phyloP scores from a whole-genome alignment of 306 rosid species.

The Mucuna pruriens region DNA sequence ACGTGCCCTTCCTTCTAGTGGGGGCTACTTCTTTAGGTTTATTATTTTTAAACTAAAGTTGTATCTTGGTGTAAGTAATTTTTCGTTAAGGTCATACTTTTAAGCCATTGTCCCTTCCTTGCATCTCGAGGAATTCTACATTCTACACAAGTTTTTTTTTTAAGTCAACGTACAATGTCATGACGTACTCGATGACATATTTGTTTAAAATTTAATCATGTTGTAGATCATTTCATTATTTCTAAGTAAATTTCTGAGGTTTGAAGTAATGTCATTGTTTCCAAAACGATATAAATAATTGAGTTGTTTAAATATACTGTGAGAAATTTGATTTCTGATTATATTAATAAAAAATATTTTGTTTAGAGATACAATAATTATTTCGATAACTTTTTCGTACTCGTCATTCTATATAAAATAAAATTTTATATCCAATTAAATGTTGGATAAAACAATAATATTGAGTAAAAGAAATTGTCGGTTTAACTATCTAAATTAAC shows the following conservation, averaged over 20 bases:
- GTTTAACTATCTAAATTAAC: not conserved
- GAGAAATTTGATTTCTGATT: too few relatives aligned
- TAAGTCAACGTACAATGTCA: not conserved
- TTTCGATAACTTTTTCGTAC: too few relatives aligned
- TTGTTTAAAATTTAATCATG: too few relatives aligned
- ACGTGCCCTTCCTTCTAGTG: constrained; percentile 57
- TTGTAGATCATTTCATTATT: too few relatives aligned
- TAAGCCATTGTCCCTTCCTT: constrained; percentile 40
- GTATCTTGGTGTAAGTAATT: constrained; percentile 57
- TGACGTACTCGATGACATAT: constrained; percentile 28
- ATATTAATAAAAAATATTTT: too few relatives aligned
- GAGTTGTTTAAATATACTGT: too few relatives aligned
- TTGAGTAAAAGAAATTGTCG: not conserved
- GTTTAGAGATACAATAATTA: too few relatives aligned
- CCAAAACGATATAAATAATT: too few relatives aligned
- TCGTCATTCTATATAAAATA: too few relatives aligned
- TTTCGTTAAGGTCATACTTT: constrained; percentile 27
- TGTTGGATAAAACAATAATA: not conserved
- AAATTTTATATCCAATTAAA: not conserved
- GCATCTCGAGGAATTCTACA: constrained; percentile 68
- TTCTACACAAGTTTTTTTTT: constrained; percentile 20
- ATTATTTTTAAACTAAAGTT: constrained; percentile 40
- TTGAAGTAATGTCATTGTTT: too few relatives aligned
- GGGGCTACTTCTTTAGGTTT: constrained; percentile 3
- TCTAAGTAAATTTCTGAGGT: too few relatives aligned